phyloP scores from a whole-genome alignment of 148 eudicot genomes.

The Gaultheria prostrata region DNA sequence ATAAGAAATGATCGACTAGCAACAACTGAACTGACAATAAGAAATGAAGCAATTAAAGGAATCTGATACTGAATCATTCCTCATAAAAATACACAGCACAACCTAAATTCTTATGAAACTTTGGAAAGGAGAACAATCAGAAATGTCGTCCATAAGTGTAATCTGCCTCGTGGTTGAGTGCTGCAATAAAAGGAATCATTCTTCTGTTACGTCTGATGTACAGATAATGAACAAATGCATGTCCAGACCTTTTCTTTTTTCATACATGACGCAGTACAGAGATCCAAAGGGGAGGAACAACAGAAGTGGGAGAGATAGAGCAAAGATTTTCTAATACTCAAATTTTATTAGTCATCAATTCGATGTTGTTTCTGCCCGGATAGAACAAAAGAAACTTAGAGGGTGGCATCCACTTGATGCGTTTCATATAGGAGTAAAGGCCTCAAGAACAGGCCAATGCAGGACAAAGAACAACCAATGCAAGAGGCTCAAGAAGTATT shows the following conservation, averaged over 20 bases:
- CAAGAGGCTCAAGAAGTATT: neutral
- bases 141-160: neutral
- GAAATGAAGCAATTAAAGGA: neutral
- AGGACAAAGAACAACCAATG: neutral
- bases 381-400: neutral
- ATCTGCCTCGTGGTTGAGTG: neutral
- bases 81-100: neutral
- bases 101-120: neutral
- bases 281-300: neutral
- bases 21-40: neutral
- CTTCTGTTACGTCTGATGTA: neutral
- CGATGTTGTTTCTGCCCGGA: neutral
- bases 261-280: neutral
- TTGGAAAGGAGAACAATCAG: neutral
- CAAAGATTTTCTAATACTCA: neutral
- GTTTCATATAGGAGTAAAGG: neutral
- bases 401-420: neutral
- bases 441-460: neutral
- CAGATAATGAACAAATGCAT: neutral
- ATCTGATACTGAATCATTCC: neutral
- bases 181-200: neutral
- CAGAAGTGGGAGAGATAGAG: neutral
- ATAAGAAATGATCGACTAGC: neutral
- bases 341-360: neutral
- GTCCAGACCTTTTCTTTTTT: neutral